phyloP scores from a whole-genome alignment of 768 basidiomycete genomes.

The Rubroboletus pulcherrimus region DNA sequence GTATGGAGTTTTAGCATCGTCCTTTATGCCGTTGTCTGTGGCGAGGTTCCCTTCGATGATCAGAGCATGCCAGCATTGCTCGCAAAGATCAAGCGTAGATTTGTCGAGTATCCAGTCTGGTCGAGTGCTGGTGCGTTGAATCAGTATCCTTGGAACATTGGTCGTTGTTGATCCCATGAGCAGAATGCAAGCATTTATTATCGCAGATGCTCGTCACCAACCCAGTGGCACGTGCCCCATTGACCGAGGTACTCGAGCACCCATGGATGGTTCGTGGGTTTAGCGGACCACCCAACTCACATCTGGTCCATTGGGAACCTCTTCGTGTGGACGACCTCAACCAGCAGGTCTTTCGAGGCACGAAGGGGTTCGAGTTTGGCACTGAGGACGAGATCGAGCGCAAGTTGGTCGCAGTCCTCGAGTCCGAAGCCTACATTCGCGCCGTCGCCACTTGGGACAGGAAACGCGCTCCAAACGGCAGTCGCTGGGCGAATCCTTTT shows the following conservation, averaged over 20 bases:
- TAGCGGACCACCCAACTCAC: conserved; percentile 71
- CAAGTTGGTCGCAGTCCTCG: conserved; percentile 66
- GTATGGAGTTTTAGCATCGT: conserved; percentile 99
- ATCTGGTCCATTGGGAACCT: conserved; percentile 87
- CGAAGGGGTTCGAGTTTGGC: conserved; percentile 98
- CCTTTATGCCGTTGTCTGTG: conserved; percentile 94
- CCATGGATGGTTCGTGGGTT: conserved; percentile 94
- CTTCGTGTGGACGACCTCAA: conserved; percentile 88
- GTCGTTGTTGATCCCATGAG: conserved; percentile 8
- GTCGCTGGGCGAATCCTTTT: conserved; percentile 51
- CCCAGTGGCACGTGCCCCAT: conserved; percentile 76
- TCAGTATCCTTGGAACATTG: neutral
- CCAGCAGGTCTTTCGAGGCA: conserved; percentile 76
- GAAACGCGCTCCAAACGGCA: conserved; percentile 47
- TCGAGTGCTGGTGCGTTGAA: conserved; percentile 75
- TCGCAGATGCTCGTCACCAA: conserved; percentile 96
- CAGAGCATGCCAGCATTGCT: conserved; percentile 99
- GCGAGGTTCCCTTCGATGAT: conserved; percentile 98
- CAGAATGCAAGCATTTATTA: conserved; percentile 93
- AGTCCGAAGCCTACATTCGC: conserved; percentile 71
- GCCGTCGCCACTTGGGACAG: conserved; percentile 79
- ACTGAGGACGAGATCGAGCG: conserved; percentile 80
- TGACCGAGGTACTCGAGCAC: conserved; percentile 82
- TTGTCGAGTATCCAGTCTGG: conserved; percentile 98
- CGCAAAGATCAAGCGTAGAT: conserved; percentile 96